Percentiles rank a stretch among this genome's conserved stretches.
Evolutionary conservation across 495 filamentous ascomycete species (phyloP).

Genomic region (Cercophora samala): DNA sequence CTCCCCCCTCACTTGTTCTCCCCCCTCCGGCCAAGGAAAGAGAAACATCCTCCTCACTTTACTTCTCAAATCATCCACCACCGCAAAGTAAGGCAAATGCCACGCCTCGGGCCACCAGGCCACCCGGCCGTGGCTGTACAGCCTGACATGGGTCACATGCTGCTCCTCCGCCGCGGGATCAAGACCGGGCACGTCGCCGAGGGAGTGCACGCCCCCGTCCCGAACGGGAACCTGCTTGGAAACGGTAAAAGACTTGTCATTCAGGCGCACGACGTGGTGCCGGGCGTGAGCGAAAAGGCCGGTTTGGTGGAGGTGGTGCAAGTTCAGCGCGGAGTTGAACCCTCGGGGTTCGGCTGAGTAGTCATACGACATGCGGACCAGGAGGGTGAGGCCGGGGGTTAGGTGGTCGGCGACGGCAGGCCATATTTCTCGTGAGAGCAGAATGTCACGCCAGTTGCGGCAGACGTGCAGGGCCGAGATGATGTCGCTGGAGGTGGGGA

Average conservation of each 20-base stretch:
- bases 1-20: not conserved
- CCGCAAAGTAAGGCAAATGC: constrained; percentile 15
- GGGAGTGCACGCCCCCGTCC: not conserved
- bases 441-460: constrained; percentile 14
- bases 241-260: not conserved
- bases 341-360: too few species aligned
- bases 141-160: constrained; percentile 3
- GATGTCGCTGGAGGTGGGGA: constrained; percentile 11
- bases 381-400: not conserved
- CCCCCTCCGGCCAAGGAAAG: not conserved
- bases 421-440: constrained; percentile 16
- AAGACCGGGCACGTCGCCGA: not conserved
- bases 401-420: constrained; percentile 7
- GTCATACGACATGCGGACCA: too few species aligned
- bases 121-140: constrained; percentile 16
- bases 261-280: not conserved
- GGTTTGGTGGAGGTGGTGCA: not conserved
- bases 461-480: constrained; percentile 17
- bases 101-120: constrained; percentile 22
- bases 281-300: not conserved
- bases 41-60: not conserved
- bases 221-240: not conserved
- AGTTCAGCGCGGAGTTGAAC: not conserved
- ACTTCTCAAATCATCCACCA: constrained; percentile 16
- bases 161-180: not conserved